phyloP scores from a whole-genome alignment of 306 rosid genomes.

The Malus domestica region DNA sequence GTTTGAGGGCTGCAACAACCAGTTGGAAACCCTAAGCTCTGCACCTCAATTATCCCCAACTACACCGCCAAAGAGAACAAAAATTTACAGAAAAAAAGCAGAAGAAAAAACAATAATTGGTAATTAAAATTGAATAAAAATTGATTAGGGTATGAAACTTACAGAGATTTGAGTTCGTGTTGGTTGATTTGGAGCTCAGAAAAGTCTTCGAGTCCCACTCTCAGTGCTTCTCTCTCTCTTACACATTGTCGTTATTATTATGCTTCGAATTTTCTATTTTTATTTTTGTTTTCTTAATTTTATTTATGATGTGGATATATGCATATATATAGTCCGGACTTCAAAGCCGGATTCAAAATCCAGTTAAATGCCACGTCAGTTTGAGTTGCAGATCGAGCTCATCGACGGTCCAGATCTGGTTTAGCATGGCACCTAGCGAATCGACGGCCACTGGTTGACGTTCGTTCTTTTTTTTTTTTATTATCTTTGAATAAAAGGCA shows the following conservation, averaged over 20 bases:
- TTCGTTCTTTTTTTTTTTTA: neutral
- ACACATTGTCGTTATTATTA: constrained; percentile 4
- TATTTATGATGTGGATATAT: constrained; percentile 9
- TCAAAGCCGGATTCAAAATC: constrained; percentile 74
- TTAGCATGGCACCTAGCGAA: neutral
- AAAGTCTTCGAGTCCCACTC: constrained; percentile 37
- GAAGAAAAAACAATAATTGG: neutral
- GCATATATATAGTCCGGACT: constrained; percentile 43
- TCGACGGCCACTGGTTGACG: constrained; percentile 25
- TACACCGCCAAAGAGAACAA: neutral
- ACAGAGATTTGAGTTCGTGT: constrained; percentile 31
- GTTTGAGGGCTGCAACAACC: neutral
- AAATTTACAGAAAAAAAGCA: neutral
- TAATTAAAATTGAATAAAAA: neutral
- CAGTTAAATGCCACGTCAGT: constrained; percentile 62
- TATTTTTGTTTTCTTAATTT: neutral
- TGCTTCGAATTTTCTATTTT: neutral
- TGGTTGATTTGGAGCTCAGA: constrained; percentile 20
- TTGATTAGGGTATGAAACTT: constrained; percentile 18
- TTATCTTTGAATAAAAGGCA: too few species aligned
- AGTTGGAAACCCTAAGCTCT: constrained; percentile 48
- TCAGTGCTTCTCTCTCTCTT: constrained; percentile 5
- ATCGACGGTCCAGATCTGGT: constrained; percentile 29
- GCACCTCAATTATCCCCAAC: constrained; percentile 9
- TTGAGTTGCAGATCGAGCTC: neutral